These are phyloP conservation scores for Arthrobotrys pseudoclavata DNA, from an alignment of 2,329 filamentous ascomycete species.

Conservation along the genomic window DNA sequence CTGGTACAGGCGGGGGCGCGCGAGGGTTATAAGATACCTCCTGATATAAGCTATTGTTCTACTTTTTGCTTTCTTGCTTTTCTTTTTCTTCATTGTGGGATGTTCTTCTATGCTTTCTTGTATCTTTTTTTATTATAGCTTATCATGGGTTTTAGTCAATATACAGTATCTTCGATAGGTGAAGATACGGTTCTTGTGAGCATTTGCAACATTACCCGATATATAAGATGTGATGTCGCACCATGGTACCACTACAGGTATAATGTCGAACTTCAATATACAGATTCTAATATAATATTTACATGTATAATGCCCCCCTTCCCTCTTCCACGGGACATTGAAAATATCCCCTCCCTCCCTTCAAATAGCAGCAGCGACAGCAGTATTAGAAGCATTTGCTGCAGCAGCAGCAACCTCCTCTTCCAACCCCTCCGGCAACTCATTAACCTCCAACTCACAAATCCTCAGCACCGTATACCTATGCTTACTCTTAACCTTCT, in stretches of 20 bases:
- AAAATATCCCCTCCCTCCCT: conserved; percentile 64
- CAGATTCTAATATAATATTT: conserved; percentile 2
- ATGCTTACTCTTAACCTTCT: conserved; percentile 88
- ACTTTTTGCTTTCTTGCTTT: conserved; percentile 2
- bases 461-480: conserved; percentile 87
- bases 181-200: neutral
- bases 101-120: neutral
- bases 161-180: neutral
- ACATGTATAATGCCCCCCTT: neutral
- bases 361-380: conserved; percentile 63
- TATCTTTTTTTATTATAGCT: neutral
- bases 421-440: conserved; percentile 70
- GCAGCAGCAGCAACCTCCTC: conserved; percentile 63
- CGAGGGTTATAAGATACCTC: conserved; percentile 5
- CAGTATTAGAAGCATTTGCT: neutral
- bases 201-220: too few species aligned
- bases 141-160: neutral
- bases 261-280: neutral
- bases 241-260: neutral
- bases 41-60: neutral
- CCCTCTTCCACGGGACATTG: neutral
- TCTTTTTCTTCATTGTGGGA: neutral
- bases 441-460: conserved; percentile 80
- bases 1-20: conserved; percentile 2
- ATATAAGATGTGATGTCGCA: neutral